Percentiles rank a stretch among this genome's conserved stretches.
phyloP scores from a whole-genome alignment of 2,329 filamentous ascomycete species.

The Metarhizium brunneum region DNA sequence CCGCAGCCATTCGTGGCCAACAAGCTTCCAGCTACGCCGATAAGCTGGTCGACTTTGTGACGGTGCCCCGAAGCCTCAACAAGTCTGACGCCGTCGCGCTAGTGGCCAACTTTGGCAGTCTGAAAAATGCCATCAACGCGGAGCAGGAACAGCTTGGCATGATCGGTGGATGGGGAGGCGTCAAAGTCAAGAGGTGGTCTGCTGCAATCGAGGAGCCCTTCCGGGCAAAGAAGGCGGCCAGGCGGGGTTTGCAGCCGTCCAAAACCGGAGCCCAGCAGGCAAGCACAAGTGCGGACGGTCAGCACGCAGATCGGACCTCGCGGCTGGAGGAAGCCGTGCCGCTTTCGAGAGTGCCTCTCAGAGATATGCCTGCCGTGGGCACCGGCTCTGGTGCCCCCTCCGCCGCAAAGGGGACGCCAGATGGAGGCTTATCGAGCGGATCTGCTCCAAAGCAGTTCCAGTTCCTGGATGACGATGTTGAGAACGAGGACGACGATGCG shows the following conservation, averaged over 20 bases:
- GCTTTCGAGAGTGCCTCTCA: conserved; percentile 29
- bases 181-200: conserved; percentile 85
- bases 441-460: conserved; percentile 24
- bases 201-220: conserved; percentile 79
- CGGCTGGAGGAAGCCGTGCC: conserved; percentile 30
- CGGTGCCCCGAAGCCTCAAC: conserved; percentile 80
- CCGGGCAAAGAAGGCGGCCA: conserved; percentile 62
- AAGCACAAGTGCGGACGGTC: conserved; percentile 2
- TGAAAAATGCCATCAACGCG: conserved; percentile 81
- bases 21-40: conserved; percentile 80
- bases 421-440: not conserved
- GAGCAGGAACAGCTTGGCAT: conserved; percentile 74
- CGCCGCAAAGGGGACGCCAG: conserved; percentile 1
- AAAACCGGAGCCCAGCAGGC: not conserved
- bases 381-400: conserved; percentile 4
- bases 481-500: conserved; percentile 36
- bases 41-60: conserved; percentile 85
- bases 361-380: conserved; percentile 25
- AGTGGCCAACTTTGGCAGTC: conserved; percentile 84
- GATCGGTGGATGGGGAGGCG: conserved; percentile 90
- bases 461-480: conserved; percentile 28
- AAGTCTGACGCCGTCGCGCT: conserved; percentile 88
- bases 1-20: conserved; percentile 74
- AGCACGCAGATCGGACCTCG: conserved; percentile 12
- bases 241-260: conserved; percentile 20